Conservation (phyloP, 2,329 filamentous ascomycete species). For the Colletotrichum sansevieriae region DNA sequence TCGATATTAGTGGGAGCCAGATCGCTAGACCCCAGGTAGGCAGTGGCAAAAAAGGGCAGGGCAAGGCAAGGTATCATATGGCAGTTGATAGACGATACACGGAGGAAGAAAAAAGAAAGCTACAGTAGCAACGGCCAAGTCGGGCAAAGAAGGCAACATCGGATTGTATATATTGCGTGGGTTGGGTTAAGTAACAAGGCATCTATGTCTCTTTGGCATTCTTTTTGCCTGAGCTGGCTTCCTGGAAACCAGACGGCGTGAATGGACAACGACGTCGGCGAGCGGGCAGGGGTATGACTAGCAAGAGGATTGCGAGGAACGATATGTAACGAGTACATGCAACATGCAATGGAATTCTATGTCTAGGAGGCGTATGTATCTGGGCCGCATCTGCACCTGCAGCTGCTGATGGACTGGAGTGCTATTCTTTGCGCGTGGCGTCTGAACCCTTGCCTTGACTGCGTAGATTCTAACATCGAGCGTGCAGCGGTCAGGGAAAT, state of each 20-base stretch:
- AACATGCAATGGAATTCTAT: constrained; percentile 12
- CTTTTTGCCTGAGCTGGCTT: constrained; percentile 30
- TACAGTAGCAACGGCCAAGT: constrained; percentile 26
- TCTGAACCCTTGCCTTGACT: constrained; percentile 26
- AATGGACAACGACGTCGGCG: constrained; percentile 46
- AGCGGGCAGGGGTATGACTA: constrained; percentile 45
- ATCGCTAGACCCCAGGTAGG: constrained; percentile 17
- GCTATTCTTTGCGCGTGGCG: constrained; percentile 43
- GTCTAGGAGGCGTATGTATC: constrained; percentile 16
- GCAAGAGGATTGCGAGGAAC: constrained; percentile 3
- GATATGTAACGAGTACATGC: constrained; percentile 18
- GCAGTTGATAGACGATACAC: background rate
- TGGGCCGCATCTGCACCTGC: constrained; percentile 26
- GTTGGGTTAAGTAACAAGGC: background rate
- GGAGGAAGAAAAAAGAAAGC: constrained; percentile 23
- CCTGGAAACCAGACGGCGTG: constrained; percentile 44
- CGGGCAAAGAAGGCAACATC: constrained; percentile 45
- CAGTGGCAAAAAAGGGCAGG: constrained; percentile 34
- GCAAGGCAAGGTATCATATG: constrained; percentile 17
- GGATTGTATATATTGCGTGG: constrained; percentile 45
- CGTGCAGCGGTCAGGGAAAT: constrained; percentile 46
- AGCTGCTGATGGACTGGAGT: constrained; percentile 21
- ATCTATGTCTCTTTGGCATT: constrained; percentile 4
- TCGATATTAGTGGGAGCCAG: constrained; percentile 28
- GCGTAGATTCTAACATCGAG: constrained; percentile 13